Percentiles rank a stretch among this genome's conserved stretches.
These are phyloP conservation scores for Nicotiana otophora DNA, from an alignment of 257 asterid species.

Conservation along the genomic window DNA sequence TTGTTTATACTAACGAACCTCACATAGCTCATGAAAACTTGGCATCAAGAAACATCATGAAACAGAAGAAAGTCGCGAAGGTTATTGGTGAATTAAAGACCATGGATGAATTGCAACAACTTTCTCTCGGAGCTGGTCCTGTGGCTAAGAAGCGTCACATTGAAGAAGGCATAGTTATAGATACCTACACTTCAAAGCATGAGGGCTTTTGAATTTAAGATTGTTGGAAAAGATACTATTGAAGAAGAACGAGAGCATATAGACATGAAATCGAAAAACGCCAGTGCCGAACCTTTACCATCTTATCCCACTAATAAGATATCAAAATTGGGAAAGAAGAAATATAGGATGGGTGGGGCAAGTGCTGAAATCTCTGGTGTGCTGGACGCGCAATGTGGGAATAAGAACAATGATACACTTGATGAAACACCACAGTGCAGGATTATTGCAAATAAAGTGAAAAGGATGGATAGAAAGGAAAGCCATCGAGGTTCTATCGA, in stretches of 20 bases:
- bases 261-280: background rate
- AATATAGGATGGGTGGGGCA: conserved; percentile 3
- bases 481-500: conserved; percentile 9
- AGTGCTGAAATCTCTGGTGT: conserved; percentile 15
- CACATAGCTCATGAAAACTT: conserved; percentile 5
- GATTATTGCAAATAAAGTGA: conserved; percentile 15
- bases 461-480: conserved; percentile 11
- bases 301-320: background rate
- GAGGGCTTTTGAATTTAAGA: background rate
- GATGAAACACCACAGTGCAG: conserved; percentile 14
- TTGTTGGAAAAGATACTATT: conserved; percentile 11
- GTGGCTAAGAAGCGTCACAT: conserved; percentile 32
- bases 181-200: background rate
- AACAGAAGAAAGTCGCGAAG: conserved; percentile 19
- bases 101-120: conserved; percentile 16
- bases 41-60: background rate
- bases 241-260: conserved; percentile 11
- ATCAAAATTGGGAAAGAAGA: background rate
- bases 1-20: conserved; percentile 5
- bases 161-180: conserved; percentile 17
- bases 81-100: too few species aligned
- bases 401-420: conserved; percentile 6
- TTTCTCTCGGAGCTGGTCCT: conserved; percentile 16
- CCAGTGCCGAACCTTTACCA: background rate
- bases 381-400: conserved; percentile 18